These are phyloP conservation scores for Candida coleopterorum DNA, from an alignment of 805 yeast genomes.

Conservation along the genomic window DNA sequence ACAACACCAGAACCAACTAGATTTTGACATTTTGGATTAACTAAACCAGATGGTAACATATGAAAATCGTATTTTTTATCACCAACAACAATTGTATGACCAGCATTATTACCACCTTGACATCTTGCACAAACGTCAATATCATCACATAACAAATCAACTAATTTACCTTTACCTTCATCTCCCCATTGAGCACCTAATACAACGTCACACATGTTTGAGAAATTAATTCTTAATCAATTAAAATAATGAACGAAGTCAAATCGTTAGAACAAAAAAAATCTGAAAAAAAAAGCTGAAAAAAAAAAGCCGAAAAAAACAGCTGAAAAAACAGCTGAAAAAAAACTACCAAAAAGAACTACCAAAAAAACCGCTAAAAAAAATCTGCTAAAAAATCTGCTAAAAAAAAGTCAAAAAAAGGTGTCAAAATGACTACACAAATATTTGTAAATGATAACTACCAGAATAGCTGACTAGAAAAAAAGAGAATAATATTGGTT, in stretches of 20 bases:
- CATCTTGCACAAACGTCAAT: constrained; percentile 97
- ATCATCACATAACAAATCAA: constrained; percentile 89
- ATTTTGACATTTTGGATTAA: constrained; percentile 86
- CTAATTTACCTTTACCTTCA: constrained; percentile 98
- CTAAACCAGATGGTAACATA: constrained; percentile 97
- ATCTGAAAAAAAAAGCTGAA: constrained; percentile 2
- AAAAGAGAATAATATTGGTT: no score
- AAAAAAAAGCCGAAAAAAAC: not conserved
- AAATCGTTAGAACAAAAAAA: constrained; percentile 14
- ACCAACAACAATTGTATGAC: constrained; percentile 94
- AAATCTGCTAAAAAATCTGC: no score
- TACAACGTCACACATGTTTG: constrained; percentile 78
- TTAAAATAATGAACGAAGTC: constrained; percentile 11
- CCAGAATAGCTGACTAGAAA: no score
- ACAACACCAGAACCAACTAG: constrained; percentile 96
- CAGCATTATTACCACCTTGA: constrained; percentile 99
- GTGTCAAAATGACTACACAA: no score
- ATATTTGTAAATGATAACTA: no score
- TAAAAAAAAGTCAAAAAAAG: no score
- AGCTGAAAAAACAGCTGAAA: not conserved
- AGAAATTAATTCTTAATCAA: not conserved
- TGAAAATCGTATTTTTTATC: constrained; percentile 93
- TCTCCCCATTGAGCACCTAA: constrained; percentile 99
- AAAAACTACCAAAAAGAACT: no score
- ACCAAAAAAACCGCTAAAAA: no score